Percentiles rank a stretch among this genome's conserved stretches.
phyloP scores from a whole-genome alignment of 805 yeast genomes.

The Maudiozyma saulgeensis region DNA sequence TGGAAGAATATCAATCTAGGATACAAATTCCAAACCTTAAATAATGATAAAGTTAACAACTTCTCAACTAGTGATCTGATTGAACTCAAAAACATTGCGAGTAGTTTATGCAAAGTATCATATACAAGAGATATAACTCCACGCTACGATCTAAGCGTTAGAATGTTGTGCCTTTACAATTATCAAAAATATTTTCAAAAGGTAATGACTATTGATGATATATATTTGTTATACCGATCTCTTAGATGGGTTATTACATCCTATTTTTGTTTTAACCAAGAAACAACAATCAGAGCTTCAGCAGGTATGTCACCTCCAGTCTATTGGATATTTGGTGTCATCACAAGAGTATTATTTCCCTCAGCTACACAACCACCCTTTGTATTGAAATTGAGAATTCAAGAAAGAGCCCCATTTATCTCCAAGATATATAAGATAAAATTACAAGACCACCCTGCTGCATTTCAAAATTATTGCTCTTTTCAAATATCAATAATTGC shows the following conservation, averaged over 20 bases:
- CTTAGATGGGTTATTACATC: neutral
- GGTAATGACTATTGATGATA: neutral
- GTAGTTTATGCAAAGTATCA: neutral
- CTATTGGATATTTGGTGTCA: neutral
- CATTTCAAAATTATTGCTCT: neutral
- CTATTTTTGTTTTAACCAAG: neutral
- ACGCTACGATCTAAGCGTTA: neutral
- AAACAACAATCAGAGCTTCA: neutral
- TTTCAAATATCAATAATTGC: neutral
- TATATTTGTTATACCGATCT: neutral
- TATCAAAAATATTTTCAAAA: neutral
- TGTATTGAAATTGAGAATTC: no score
- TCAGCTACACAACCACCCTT: no score
- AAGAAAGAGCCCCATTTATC: no score
- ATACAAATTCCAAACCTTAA: no score
- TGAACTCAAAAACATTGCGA: neutral
- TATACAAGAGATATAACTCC: neutral
- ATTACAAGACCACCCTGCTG: no score
- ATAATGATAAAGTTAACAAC: neutral
- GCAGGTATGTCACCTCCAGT: neutral
- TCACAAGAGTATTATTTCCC: neutral
- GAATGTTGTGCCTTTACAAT: neutral
- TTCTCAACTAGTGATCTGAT: neutral
- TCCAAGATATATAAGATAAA: neutral
- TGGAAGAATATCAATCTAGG: neutral